Conservation (phyloP, 2,329 filamentous ascomycete genomes). For the Hirsutella rhossiliensis region DNA sequence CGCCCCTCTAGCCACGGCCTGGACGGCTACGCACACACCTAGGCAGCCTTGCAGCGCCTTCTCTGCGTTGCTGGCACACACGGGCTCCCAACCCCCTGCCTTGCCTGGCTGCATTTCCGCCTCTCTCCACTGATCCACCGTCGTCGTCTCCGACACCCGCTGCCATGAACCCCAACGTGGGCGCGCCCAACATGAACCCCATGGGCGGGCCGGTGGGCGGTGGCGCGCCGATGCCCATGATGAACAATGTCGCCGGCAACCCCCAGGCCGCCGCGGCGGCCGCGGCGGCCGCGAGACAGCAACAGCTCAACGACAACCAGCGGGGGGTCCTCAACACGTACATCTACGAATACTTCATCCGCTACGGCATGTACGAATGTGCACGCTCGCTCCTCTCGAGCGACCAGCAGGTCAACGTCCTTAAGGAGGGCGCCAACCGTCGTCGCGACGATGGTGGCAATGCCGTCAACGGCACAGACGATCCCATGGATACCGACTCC, state of each 20-base stretch:
- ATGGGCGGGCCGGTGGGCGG: constrained; percentile 55
- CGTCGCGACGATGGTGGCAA: constrained; percentile 58
- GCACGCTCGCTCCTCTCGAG: constrained; percentile 61
- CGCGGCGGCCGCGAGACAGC: constrained; percentile 21
- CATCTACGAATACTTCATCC: constrained; percentile 86
- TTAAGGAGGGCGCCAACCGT: constrained; percentile 57
- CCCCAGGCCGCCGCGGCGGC: constrained; percentile 18
- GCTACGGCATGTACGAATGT: constrained; percentile 71
- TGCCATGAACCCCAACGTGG: constrained; percentile 46
- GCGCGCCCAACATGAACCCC: constrained; percentile 58
- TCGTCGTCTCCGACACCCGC: constrained; percentile 9
- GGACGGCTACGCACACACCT: constrained; percentile 10
- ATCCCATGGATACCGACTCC: constrained; percentile 70
- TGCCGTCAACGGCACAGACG: constrained; percentile 55
- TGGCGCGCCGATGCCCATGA: constrained; percentile 47
- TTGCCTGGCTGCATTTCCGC: background rate
- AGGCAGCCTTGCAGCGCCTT: constrained; percentile 14
- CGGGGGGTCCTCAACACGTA: constrained; percentile 65
- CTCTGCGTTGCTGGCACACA: constrained; percentile 14
- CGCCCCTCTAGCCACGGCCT: constrained; percentile 16
- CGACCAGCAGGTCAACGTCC: constrained; percentile 53
- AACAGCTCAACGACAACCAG: constrained; percentile 31
- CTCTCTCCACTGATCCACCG: background rate
- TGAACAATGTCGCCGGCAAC: constrained; percentile 43
- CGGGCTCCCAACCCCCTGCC: constrained; percentile 8